Conservation (phyloP, 2,329 filamentous ascomycete species). For the Penicillium palitans region DNA sequence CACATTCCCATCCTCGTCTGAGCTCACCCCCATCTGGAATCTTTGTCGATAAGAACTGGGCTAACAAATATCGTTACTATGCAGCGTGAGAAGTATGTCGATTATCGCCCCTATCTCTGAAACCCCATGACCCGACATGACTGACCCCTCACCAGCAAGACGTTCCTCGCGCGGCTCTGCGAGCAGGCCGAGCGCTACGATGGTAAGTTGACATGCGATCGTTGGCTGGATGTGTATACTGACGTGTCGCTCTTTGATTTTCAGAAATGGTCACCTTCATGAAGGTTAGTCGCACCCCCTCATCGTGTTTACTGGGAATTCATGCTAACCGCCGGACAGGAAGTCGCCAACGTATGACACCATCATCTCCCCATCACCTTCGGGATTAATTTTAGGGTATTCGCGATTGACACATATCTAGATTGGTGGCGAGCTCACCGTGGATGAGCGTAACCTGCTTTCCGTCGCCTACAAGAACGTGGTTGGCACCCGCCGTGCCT, state of each 20-base stretch:
- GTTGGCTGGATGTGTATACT: constrained; percentile 6
- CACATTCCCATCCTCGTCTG: constrained; percentile 14
- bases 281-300: constrained; percentile 64
- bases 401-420: constrained; percentile 35
- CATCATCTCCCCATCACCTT: constrained; percentile 14
- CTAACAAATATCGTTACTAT: constrained; percentile 36
- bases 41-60: constrained; percentile 40
- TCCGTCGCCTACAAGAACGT: constrained; percentile 99
- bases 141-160: constrained; percentile 72
- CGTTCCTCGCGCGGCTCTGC: constrained; percentile 98
- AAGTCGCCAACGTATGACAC: constrained; percentile 82
- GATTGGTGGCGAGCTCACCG: constrained; percentile 67
- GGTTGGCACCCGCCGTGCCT: constrained; percentile 94
- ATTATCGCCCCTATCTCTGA: constrained; percentile 29
- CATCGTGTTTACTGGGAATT: constrained; percentile 27
- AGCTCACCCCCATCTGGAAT: constrained; percentile 8
- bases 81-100: constrained; percentile 68
- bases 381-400: background rate
- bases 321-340: constrained; percentile 52
- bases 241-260: constrained; percentile 29
- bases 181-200: constrained; percentile 99
- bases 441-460: constrained; percentile 83
- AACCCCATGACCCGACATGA: constrained; percentile 21
- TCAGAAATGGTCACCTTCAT: constrained; percentile 97
- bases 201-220: constrained; percentile 57